Percentiles rank a stretch among this genome's conserved stretches.
Evolutionary conservation across 2,329 filamentous ascomycete species (phyloP).

Genomic region (Botrytis deweyae): DNA sequence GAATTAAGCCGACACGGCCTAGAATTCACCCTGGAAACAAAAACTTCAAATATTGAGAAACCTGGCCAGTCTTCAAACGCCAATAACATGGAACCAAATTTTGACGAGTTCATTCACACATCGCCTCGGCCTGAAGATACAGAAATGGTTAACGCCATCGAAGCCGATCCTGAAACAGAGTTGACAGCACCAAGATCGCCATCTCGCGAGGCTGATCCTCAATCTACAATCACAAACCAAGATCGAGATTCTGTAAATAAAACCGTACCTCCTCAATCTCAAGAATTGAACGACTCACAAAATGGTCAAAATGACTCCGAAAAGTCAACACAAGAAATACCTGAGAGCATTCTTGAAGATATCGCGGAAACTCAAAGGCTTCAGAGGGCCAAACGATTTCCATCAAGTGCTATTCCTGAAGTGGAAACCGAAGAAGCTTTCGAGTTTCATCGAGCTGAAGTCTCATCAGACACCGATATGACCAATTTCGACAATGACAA

Average conservation of each 20-base stretch:
- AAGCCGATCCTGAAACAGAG: background rate
- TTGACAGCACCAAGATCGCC: background rate
- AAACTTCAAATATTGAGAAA: background rate
- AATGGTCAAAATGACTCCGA: background rate
- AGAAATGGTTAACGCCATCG: conserved; percentile 1
- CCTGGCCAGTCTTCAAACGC: background rate
- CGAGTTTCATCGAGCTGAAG: no score
- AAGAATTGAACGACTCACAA: background rate
- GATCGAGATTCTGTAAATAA: background rate
- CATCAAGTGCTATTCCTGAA: background rate
- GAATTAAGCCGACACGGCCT: background rate
- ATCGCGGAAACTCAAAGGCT: background rate
- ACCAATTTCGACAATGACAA: background rate
- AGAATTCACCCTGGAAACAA: background rate
- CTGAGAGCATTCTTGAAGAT: background rate
- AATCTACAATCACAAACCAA: background rate
- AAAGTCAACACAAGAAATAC: background rate
- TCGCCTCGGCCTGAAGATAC: background rate
- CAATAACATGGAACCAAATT: background rate
- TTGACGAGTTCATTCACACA: background rate
- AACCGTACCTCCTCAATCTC: background rate
- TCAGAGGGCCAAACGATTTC: background rate
- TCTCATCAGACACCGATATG: background rate
- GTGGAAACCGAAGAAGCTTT: background rate
- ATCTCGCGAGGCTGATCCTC: background rate